A percentile compares a stretch with the other conserved stretches of the same genome.
Evolutionary conservation across 768 basidiomycete species (phyloP).

Genomic region (Lentinula edodes): DNA sequence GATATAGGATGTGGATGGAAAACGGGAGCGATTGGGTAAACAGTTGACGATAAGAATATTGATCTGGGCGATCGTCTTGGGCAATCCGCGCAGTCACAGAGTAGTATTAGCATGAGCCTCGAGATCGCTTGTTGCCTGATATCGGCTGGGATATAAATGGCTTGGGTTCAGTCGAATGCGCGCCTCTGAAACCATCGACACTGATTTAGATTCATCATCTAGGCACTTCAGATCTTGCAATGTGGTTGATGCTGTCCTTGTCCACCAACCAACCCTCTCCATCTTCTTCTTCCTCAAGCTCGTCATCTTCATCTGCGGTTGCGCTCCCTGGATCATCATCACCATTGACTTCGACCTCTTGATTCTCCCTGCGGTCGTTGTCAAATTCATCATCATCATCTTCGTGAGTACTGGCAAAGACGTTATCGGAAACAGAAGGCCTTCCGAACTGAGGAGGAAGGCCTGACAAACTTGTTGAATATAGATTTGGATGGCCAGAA

Average conservation of each 20-base stretch:
- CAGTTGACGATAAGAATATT: background rate
- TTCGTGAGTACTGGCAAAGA: background rate
- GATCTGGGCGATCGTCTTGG: background rate
- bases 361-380: background rate
- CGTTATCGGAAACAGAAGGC: background rate
- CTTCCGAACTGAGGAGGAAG: background rate
- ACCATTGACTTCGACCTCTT: background rate
- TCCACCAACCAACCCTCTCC: constrained; percentile 23
- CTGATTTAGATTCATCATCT: background rate
- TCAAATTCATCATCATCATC: constrained; percentile 2
- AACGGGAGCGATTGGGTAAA: background rate
- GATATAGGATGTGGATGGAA: background rate
- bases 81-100: background rate
- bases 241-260: constrained; percentile 20
- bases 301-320: constrained; percentile 13
- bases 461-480: background rate
- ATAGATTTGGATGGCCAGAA: background rate
- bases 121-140: background rate
- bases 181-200: no score
- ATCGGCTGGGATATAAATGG: background rate
- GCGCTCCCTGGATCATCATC: constrained; percentile 7
- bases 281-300: constrained; percentile 22
- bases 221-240: constrained; percentile 20
- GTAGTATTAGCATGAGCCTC: background rate
- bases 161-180: no score